Conservation (phyloP, 768 basidiomycete species). For the Rhizopogon rudus region DNA sequence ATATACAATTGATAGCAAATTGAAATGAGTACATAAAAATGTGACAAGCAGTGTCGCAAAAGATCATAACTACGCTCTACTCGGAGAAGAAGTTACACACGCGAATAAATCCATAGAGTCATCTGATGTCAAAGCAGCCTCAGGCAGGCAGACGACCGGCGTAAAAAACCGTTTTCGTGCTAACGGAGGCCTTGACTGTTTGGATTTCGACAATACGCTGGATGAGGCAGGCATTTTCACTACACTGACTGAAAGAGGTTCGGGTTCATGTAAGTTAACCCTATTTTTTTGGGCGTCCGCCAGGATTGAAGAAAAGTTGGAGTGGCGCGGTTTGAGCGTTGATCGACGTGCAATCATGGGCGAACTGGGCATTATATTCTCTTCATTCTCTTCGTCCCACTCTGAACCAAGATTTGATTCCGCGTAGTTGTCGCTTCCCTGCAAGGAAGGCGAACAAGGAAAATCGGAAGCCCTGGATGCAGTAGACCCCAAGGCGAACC, state of each 20-base stretch:
- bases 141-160: conserved; percentile 3
- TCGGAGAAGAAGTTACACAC: conserved; percentile 26
- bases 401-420: conserved; percentile 14
- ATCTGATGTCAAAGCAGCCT: conserved; percentile 32
- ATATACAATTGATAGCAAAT: neutral
- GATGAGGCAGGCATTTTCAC: conserved; percentile 1
- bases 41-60: no score
- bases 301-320: conserved; percentile 34
- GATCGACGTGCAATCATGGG: conserved; percentile 4
- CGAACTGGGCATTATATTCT: conserved; percentile 11
- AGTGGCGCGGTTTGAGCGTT: conserved; percentile 14
- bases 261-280: conserved; percentile 25
- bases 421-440: conserved; percentile 7
- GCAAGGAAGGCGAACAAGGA: conserved; percentile 6
- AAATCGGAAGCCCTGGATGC: conserved; percentile 4
- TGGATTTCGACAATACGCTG: conserved; percentile 7
- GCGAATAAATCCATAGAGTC: conserved; percentile 49
- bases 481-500: neutral
- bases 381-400: conserved; percentile 16
- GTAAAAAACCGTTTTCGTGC: conserved; percentile 1
- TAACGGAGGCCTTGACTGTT: conserved; percentile 9
- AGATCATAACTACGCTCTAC: conserved; percentile 12
- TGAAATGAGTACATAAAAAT: conserved; percentile 15
- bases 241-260: neutral
- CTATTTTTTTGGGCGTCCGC: conserved; percentile 35